Percentiles rank a stretch among this genome's conserved stretches.
Conservation (phyloP, 2,329 filamentous ascomycete species). For the Alternaria viburni region DNA sequence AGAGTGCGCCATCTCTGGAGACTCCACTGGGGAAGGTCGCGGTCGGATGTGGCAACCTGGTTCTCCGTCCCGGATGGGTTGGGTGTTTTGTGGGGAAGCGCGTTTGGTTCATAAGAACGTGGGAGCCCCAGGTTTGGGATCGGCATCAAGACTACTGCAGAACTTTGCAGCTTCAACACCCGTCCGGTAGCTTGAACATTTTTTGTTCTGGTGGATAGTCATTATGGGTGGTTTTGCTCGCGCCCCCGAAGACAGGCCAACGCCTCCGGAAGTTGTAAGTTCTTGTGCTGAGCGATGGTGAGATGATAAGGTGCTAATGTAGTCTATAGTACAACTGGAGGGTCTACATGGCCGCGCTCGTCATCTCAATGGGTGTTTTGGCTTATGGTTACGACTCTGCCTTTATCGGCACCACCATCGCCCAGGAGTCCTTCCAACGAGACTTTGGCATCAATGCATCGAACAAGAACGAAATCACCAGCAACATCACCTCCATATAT, state of each 20-base stretch:
- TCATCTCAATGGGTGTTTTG: conserved; percentile 56
- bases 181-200: background rate
- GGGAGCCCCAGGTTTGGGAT: conserved; percentile 30
- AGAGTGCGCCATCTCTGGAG: conserved; percentile 21
- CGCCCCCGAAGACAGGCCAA: conserved; percentile 62
- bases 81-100: conserved; percentile 28
- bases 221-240: conserved; percentile 51
- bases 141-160: conserved; percentile 11
- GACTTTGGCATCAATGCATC: conserved; percentile 49
- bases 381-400: conserved; percentile 60
- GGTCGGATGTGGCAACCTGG: conserved; percentile 19
- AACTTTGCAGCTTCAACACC: conserved; percentile 2
- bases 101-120: conserved; percentile 25
- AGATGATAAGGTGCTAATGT: conserved; percentile 7
- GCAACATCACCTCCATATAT: conserved; percentile 58
- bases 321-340: conserved; percentile 55
- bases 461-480: conserved; percentile 50
- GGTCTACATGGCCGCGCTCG: conserved; percentile 56
- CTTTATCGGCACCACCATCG: conserved; percentile 63
- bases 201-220: background rate
- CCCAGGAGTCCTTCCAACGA: conserved; percentile 55
- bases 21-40: conserved; percentile 22
- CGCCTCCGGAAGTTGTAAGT: conserved; percentile 58
- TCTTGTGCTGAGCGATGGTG: background rate
- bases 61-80: conserved; percentile 13